These are phyloP conservation scores for Eucalyptus brandiana DNA, from an alignment of 345 rosid genomes.

Conservation along the genomic window DNA sequence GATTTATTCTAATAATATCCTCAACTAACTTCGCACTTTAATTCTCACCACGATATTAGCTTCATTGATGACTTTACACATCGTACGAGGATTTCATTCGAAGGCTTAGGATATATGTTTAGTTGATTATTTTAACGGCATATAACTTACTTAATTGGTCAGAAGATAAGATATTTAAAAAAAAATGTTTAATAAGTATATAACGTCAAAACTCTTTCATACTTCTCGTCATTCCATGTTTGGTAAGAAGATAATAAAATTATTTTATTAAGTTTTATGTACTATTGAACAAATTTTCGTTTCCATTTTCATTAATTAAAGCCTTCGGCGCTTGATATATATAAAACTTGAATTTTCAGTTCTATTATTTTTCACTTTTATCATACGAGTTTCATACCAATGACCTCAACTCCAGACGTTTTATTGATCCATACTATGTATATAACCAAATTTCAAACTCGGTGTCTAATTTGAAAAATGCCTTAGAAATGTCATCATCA, in stretches of 20 bases:
- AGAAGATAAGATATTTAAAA: not conserved
- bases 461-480: not conserved
- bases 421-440: too few species aligned
- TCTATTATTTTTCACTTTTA: not conserved
- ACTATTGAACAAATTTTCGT: not conserved
- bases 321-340: not conserved
- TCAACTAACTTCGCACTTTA: not conserved
- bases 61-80: not conserved
- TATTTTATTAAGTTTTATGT: not conserved
- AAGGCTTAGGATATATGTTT: not conserved
- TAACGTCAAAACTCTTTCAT: not conserved
- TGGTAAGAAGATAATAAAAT: rapidly evolving
- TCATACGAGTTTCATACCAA: too few species aligned
- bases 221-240: not conserved
- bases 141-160: not conserved
- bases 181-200: not conserved
- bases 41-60: not conserved
- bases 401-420: too few species aligned
- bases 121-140: too few species aligned
- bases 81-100: not conserved
- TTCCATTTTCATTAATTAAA: not conserved
- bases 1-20: not conserved
- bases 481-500: too few species aligned
- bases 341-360: not conserved
- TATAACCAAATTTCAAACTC: not conserved